These are phyloP conservation scores for Macrotyloma uniflorum DNA, from an alignment of 306 rosid species.

Conservation along the genomic window DNA sequence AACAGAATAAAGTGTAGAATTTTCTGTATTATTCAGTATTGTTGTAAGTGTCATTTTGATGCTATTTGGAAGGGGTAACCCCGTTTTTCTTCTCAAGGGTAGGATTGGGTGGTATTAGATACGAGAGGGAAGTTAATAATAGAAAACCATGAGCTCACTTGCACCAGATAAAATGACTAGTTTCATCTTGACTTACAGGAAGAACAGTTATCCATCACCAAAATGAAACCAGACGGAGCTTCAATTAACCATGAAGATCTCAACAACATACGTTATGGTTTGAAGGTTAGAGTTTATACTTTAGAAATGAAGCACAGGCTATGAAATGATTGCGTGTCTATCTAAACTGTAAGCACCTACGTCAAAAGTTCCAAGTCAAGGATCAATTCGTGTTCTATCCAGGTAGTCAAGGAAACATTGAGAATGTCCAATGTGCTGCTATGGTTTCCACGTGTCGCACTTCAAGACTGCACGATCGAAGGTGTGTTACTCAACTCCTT, in stretches of 20 bases:
- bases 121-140: background rate
- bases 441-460: conserved; percentile 82
- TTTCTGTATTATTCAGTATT: background rate
- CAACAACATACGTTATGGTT: conserved; percentile 60
- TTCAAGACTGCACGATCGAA: conserved; percentile 61
- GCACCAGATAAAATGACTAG: background rate
- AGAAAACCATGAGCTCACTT: conserved; percentile 6
- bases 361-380: conserved; percentile 6
- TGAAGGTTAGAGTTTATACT: conserved; percentile 50
- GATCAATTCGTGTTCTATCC: conserved; percentile 32
- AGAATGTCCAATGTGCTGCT: conserved; percentile 72
- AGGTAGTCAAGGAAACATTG: conserved; percentile 79
- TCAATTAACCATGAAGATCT: conserved; percentile 60
- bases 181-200: conserved; percentile 51
- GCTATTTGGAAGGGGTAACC: background rate
- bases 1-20: background rate
- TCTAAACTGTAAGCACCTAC: background rate
- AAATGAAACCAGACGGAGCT: conserved; percentile 58
- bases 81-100: background rate
- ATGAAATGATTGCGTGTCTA: conserved; percentile 12
- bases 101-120: background rate
- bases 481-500: conserved; percentile 44
- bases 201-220: conserved; percentile 61
- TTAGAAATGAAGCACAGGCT: conserved; percentile 4
- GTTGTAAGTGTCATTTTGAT: background rate